Percentiles rank a stretch among this genome's conserved stretches.
Evolutionary conservation across 495 filamentous ascomycete species (phyloP).

Genomic region (Rhypophila decipiens): DNA sequence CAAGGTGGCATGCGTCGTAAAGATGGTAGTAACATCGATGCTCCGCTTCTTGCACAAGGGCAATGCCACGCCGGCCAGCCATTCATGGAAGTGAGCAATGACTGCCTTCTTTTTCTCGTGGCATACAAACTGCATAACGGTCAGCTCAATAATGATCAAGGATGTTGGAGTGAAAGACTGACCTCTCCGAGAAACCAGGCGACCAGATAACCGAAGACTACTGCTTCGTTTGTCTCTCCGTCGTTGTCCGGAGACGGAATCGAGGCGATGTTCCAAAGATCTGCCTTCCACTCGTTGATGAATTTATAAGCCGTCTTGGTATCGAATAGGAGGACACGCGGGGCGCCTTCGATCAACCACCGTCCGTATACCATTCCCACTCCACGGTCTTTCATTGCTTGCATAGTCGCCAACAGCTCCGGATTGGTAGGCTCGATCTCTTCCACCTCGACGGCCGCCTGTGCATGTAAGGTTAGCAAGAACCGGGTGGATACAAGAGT

Average conservation of each 20-base stretch:
- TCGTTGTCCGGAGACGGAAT: slow-evolving; percentile 89
- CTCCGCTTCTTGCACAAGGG: slow-evolving; percentile 86
- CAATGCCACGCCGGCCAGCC: slow-evolving; percentile 93
- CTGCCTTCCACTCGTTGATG: slow-evolving; percentile 94
- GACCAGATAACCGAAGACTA: slow-evolving; percentile 95
- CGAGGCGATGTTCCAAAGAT: slow-evolving; percentile 88
- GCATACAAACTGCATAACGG: slow-evolving; percentile 66
- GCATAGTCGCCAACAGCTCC: slow-evolving; percentile 72
- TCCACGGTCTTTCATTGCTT: slow-evolving; percentile 83
- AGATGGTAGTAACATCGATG: slow-evolving; percentile 97
- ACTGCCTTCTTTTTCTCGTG: slow-evolving; percentile 87
- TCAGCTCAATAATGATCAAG: too few relatives aligned
- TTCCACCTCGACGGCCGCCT: slow-evolving; percentile 96
- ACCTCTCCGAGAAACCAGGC: slow-evolving; percentile 99
- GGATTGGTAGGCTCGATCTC: slow-evolving; percentile 77
- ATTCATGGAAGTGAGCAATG: slow-evolving; percentile 98
- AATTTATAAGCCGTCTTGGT: slow-evolving; percentile 86
- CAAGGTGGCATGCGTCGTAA: slow-evolving; percentile 94
- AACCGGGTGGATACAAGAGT: not conserved
- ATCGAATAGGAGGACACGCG: slow-evolving; percentile 88
- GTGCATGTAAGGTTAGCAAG: slow-evolving; percentile 12
- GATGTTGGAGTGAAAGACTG: too few relatives aligned
- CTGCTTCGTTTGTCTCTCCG: slow-evolving; percentile 92
- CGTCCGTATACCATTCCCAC: slow-evolving; percentile 88
- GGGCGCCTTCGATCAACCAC: slow-evolving; percentile 97